Evolutionary conservation across 176 grass and related monocot genomes (phyloP), one percentile per base, ranked within the genome.

Genomic region (Carex pumila): DNA sequence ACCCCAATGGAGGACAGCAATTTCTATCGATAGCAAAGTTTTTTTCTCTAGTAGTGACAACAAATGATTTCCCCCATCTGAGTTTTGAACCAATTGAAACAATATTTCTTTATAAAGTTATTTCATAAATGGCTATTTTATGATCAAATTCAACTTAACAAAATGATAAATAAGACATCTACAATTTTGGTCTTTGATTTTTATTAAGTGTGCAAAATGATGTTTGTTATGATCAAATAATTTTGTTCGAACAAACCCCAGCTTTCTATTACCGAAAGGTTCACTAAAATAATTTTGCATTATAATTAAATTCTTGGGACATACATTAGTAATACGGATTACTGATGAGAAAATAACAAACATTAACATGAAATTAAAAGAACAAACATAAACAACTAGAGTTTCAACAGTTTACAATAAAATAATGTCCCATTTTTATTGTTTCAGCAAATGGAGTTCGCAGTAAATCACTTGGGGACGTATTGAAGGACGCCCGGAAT

Each of bases 401-500:
- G 17, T 77, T 31, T 34, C 49, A 34, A 25, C 52, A 77, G 73
- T 78, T 65, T 57, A 32, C 22, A 7, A 56, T 22, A 57, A 56
- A 77, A 77, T 2, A 77, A 57, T 78, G 29, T 54, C 17, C 71
- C 71, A 30, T 75, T 2, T 54, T 75, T 29, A 22, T 15, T 75
- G 11, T 54, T 31, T 2, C 47, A 75, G 43, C 71, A 53, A 14
- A 6, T 14, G 71, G 45, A 31, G 22, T 75, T 75, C 54, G 30
- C 53, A 56, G 13, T 78, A 83, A 55, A 55, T 88, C 67, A 88
- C 71, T 88, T 84, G 18, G 15, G 12, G 37, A 83, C 59, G 43
- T 77, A 84, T 12, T 79, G 84, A 3, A 88, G 18, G 2, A 84
- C 81, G 0, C 87, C 87, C 0, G 86, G 81, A n/a, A 88, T 84